phyloP scores from a whole-genome alignment of 139 green algal species.

The Picochlorum sp. region DNA sequence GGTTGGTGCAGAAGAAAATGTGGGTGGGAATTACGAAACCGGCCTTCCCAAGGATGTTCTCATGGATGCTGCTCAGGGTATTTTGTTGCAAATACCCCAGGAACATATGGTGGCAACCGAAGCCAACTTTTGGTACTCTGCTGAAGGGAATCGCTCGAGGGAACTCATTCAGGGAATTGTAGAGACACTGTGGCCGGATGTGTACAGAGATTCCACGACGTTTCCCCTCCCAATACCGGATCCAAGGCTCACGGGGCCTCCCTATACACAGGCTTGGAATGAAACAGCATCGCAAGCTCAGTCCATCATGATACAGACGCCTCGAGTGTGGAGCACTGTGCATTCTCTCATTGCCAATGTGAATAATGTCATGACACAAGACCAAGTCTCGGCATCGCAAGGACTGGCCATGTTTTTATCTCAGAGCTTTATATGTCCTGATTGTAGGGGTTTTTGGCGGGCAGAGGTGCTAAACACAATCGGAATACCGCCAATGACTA shows the following conservation, averaged over 20 bases:
- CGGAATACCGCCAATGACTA: neutral
- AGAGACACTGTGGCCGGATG: neutral
- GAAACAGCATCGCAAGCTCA: neutral
- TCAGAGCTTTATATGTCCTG: slow-evolving; percentile 1
- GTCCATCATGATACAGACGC: slow-evolving; percentile 5
- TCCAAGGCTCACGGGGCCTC: neutral
- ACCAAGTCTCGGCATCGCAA: neutral
- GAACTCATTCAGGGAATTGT: neutral
- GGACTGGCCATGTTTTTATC: neutral
- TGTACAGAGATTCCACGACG: neutral
- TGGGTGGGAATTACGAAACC: neutral
- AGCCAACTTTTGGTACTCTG: neutral
- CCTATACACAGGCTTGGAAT: neutral
- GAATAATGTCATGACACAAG: neutral
- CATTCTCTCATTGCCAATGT: neutral
- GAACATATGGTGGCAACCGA: neutral
- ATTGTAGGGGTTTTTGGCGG: neutral
- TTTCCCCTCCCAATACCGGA: neutral
- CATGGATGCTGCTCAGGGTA: neutral
- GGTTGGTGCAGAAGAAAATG: neutral
- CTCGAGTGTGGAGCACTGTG: slow-evolving; percentile 1
- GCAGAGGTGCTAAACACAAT: neutral
- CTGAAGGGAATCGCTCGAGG: neutral
- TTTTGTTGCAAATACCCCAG: slow-evolving; percentile 1
- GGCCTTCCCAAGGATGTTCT: slow-evolving; percentile 4